A percentile compares a stretch with the other conserved stretches of the same genome.
These are phyloP conservation scores for Penicillium sp. DNA, from an alignment of 2,329 filamentous ascomycete genomes.

Conservation along the genomic window DNA sequence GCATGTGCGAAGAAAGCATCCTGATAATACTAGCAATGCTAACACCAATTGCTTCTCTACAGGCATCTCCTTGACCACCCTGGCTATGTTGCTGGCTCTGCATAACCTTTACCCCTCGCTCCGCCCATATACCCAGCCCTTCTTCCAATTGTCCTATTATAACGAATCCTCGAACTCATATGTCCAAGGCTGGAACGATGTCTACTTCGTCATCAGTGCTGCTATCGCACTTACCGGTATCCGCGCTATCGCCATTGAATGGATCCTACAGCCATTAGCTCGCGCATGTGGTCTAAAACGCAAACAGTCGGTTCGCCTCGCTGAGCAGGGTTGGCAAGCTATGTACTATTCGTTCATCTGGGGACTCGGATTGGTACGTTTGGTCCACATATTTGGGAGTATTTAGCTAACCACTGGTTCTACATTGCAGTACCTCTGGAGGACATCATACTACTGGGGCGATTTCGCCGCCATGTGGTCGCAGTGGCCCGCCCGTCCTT, in stretches of 20 bases:
- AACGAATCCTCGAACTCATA: slow-evolving; percentile 68
- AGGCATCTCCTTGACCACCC: slow-evolving; percentile 83
- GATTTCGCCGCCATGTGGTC: slow-evolving; percentile 78
- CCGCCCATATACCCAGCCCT: slow-evolving; percentile 75
- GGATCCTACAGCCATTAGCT: slow-evolving; percentile 76
- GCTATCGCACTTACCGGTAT: slow-evolving; percentile 83
- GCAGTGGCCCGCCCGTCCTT: slow-evolving; percentile 75
- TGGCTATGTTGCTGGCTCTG: slow-evolving; percentile 77
- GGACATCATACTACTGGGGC: slow-evolving; percentile 72
- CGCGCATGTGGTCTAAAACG: slow-evolving; percentile 69
- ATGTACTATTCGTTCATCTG: slow-evolving; percentile 81
- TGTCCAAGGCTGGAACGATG: slow-evolving; percentile 74
- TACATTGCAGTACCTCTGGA: slow-evolving; percentile 69
- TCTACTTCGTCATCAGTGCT: slow-evolving; percentile 72
- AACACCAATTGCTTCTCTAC: slow-evolving; percentile 14
- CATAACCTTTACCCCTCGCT: slow-evolving; percentile 80
- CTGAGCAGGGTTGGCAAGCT: slow-evolving; percentile 90
- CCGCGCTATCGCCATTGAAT: slow-evolving; percentile 81
- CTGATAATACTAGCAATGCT: slow-evolving; percentile 11
- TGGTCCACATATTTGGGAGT: not conserved
- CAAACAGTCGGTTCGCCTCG: slow-evolving; percentile 79
- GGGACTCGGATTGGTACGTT: slow-evolving; percentile 74
- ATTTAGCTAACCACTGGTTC: slow-evolving; percentile 7
- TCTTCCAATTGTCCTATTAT: slow-evolving; percentile 83
- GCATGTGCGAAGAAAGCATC: slow-evolving; percentile 3